These are phyloP conservation scores for Populus davidiana DNA, from an alignment of 345 rosid genomes.

Conservation along the genomic window DNA sequence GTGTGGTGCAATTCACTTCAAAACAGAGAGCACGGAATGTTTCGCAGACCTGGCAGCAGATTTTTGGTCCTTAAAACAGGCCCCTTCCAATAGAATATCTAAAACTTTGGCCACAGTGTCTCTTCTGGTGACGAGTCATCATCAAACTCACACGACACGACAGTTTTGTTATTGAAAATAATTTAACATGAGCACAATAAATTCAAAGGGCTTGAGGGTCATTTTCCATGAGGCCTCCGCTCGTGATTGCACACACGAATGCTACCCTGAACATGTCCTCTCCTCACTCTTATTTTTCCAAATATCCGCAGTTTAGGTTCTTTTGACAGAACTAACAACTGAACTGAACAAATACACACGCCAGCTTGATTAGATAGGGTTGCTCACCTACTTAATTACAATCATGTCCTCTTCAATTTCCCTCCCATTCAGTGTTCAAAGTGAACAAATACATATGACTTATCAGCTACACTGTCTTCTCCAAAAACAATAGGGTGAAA, in stretches of 20 bases:
- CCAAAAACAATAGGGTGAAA: slow-evolving; percentile 49
- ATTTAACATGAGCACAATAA: background rate
- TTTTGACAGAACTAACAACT: too few relatives aligned
- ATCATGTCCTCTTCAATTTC: background rate
- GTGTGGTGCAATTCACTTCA: too few relatives aligned
- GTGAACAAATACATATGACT: slow-evolving; percentile 9
- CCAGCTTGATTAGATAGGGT: background rate
- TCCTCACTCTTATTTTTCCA: too few relatives aligned
- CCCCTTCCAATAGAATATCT: background rate
- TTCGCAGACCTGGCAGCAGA: background rate
- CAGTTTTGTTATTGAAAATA: background rate
- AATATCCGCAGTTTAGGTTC: too few relatives aligned
- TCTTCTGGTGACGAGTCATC: background rate
- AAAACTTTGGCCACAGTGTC: background rate
- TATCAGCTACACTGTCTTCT: slow-evolving; percentile 36
- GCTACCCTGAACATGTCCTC: too few relatives aligned
- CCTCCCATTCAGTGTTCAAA: too few relatives aligned
- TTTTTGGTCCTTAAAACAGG: background rate
- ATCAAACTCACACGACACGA: background rate
- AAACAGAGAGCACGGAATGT: background rate
- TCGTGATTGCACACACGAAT: background rate
- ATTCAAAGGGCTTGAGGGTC: background rate
- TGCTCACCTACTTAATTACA: background rate
- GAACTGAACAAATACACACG: too few relatives aligned
- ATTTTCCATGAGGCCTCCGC: background rate